A percentile compares a stretch with the other conserved stretches of the same genome.
Conservation (phyloP, 345 rosid genomes). For the Syzygium oleosum region DNA sequence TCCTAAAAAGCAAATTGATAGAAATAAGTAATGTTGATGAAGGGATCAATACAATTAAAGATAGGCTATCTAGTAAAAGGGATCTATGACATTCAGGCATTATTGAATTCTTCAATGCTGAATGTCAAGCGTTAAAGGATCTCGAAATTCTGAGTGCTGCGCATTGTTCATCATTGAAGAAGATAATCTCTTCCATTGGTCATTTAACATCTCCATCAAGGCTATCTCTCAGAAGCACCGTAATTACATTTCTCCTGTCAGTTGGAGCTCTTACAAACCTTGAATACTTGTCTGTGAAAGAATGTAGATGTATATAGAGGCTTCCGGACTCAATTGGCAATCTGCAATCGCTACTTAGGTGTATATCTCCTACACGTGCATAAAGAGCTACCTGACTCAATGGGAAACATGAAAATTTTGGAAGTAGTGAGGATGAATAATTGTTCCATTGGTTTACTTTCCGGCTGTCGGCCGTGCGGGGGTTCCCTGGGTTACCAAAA, state of each 20-base stretch:
- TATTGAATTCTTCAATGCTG: background rate
- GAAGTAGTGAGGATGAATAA: background rate
- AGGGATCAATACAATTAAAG: too few species aligned
- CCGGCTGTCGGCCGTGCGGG: too few species aligned
- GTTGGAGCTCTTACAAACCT: background rate
- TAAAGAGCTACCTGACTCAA: background rate
- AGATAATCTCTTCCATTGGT: background rate
- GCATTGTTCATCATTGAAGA: background rate
- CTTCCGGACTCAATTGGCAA: background rate
- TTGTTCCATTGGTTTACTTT: too few species aligned
- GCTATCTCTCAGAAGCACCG: background rate
- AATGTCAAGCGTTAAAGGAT: background rate
- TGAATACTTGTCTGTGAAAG: background rate
- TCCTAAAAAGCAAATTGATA: background rate
- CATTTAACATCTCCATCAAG: background rate
- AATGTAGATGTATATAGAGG: too few species aligned
- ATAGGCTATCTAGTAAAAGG: background rate
- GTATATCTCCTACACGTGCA: background rate
- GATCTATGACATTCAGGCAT: background rate
- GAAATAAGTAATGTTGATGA: background rate
- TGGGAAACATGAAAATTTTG: background rate
- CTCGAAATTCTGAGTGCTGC: background rate
- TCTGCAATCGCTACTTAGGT: background rate
- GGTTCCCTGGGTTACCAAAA: too few species aligned
- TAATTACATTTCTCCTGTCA: background rate